Base-by-base conservation (phyloP, 1,284 basidiomycete genomes). In the Rhodotorula sp. region DNA sequence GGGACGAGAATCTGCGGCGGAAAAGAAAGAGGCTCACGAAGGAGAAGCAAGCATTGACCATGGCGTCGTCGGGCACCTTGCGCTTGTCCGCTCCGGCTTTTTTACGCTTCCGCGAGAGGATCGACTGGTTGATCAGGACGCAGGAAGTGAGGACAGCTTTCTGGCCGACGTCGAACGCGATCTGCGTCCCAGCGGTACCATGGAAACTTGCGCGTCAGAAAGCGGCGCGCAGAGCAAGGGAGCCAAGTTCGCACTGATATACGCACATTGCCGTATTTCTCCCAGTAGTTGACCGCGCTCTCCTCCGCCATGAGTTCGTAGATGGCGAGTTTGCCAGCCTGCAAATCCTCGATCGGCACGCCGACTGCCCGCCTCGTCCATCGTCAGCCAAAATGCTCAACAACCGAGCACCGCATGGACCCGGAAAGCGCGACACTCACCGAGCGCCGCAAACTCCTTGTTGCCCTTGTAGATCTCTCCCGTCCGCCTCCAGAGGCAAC, bases 391-490 rank as follows among this genome's bases (percentile, higher is more conserved):
- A 18, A 23, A 14, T 10, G 70, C 46, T 43, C 39, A 14, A 43
- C 39, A 43, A 5, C 1, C 6, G 47, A 43, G 56, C 10, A 48
- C 23, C 16, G 29, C 14, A 34, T 21, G 20, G 5, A 12, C 21
- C 59, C 16, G 26, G 26, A 16, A 12, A 58, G 65, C 29, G 20
- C 14, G 65, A 10, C 12, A 21, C 65, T 29, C 91, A 23, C 94
- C 89, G 3, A 96, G 84, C 78, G 93, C 91, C 5, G 91, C 89
- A 81, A 96, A 96, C 82, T 97, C 94, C 71, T 92, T 88, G 80
- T 99, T 99, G 54, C 89, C 96, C 83, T 95, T 98, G 85, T 98
- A 97, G 71, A 99, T 98, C 83, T 99, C 95, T 39, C 97, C 97
- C 2, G 96, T 98, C 61, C 96, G 85, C 46, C 95, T 86, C 97